These are phyloP conservation scores for Russula abietina DNA, from an alignment of 768 basidiomycete species.

Conservation along the genomic window DNA sequence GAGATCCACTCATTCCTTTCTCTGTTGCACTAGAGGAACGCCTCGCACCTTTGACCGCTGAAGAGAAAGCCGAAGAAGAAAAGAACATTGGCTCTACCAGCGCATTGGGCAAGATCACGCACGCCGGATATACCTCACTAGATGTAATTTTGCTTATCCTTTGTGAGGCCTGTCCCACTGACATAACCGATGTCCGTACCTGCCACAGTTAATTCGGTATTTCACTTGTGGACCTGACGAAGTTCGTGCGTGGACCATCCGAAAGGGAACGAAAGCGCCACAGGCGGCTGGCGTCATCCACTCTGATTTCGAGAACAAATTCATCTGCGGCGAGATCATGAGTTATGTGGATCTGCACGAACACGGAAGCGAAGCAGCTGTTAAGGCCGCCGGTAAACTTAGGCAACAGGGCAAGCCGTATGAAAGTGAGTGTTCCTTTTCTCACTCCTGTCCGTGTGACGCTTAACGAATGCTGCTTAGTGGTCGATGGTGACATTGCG, in stretches of 20 bases:
- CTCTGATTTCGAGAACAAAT: slow-evolving; percentile 97
- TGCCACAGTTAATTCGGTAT: slow-evolving; percentile 76
- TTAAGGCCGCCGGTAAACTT: slow-evolving; percentile 93
- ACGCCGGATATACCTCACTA: slow-evolving; percentile 83
- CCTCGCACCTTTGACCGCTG: slow-evolving; percentile 52
- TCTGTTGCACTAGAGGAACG: slow-evolving; percentile 95
- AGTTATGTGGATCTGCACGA: slow-evolving; percentile 84
- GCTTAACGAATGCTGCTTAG: slow-evolving; percentile 33
- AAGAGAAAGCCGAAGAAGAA: slow-evolving; percentile 67
- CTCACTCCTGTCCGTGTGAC: neutral
- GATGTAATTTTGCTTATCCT: slow-evolving; percentile 46
- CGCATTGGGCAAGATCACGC: slow-evolving; percentile 88
- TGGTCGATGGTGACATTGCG: slow-evolving; percentile 85
- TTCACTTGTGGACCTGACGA: slow-evolving; percentile 97
- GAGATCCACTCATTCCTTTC: slow-evolving; percentile 94
- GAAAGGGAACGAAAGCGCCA: slow-evolving; percentile 89
- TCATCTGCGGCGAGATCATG: slow-evolving; percentile 98
- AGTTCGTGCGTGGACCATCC: slow-evolving; percentile 97
- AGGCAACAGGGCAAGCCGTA: slow-evolving; percentile 97
- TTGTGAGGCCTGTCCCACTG: neutral
- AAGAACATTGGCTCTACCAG: slow-evolving; percentile 67
- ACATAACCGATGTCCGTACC: neutral
- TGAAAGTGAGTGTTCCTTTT: slow-evolving; percentile 57
- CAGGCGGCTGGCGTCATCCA: slow-evolving; percentile 98
- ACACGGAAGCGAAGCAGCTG: slow-evolving; percentile 81